Evolutionary conservation across 441 rosid genomes (phyloP), one percentile per base, ranked within the genome.

Genomic region (Gossypium laxum): DNA sequence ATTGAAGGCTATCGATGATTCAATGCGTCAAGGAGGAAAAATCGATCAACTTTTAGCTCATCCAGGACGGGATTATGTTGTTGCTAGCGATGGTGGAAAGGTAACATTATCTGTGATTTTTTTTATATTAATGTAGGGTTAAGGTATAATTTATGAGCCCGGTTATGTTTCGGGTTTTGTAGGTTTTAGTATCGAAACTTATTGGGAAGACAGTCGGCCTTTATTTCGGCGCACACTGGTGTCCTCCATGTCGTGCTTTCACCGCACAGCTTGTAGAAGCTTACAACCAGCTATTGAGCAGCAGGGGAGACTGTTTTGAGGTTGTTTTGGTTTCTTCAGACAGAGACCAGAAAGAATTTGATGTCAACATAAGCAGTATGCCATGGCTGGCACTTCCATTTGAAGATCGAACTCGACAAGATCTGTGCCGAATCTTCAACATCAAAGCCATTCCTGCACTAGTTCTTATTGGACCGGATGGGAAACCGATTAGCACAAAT

Each of bases 351-450:
- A 81, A 79, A 64, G 95, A 91, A 75, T 91, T 88, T 15, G 80
- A 77, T 21, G 54, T 67, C 47, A 82, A 82, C 79, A 70, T 80
- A 67, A 79, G 83, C 56, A 81, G 54, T 72, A 89, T 88, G 93
- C 97, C 93, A 2, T 89, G 95, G 97, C 85, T 88, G 24, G 89
- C 91, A 19, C 71, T 91, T 65, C 95, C 97, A 7, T 86, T 81
- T n/a, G 93, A 85, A 56, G 97, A 88, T 73, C 82, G 81, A 74
- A 80, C 84, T 0, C 80, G 89, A 22, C 86, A 82, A 67, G 91
- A 86, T 69, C 85, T 89, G 8, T 82, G 91, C 68, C 83, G 97
- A 75, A 84, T 89, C 71, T 88, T 85, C 82, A 71, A 81, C 80
- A 74, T 89, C 74, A 86, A 87, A 82, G 86, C 79, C 69, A 88